Evolutionary conservation across 805 yeast species (phyloP), one percentile per base, ranked within the genome.

Genomic region (Yamadazyma takamatsuzukensis): DNA sequence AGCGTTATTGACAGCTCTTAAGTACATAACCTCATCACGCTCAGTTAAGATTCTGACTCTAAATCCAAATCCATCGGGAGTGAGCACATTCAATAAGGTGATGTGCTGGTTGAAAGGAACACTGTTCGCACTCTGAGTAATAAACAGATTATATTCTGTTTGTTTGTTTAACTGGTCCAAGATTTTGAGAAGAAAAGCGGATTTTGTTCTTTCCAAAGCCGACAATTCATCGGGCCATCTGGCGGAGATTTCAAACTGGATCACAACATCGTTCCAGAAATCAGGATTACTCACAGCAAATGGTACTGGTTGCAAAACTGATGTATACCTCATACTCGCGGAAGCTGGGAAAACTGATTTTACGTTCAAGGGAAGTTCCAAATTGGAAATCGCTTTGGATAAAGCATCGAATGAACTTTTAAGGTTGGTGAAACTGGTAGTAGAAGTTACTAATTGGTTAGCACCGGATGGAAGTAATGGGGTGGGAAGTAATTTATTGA

Each of bases 181-280:
- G 15, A 89, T 74, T 46, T 83, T 83, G 33, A 93, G 54, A 47
- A 90, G 62, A 45, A 93, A 86, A 6, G 97, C 97, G 19, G 94
- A 76, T 52, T 93, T 93, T 11, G 95, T 83, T 49, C 83, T 80
- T 55, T 93, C 97, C 34, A 88, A 61, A 2, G 96, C 88, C 24
- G 70, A 61, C 5, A 87, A 54, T 54, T 93, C 96, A 56, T 85
- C 95, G 2, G 99, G 99, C 99, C 99, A 93, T 54, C 79, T 78
- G n/a, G 76, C 71, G 2, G 96, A 85, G 3, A 84, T 68, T 61
- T 93, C 98, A 56, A 93, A 86, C 57, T 89, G 95, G 22, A 93
- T 54, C 7, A 93, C 70, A 11, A 81, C 79, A 27, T 84, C 89
- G 47, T 83, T 85, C 67, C 86, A 77, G 51, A 83, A 84, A 49